A percentile compares a stretch with the other conserved stretches of the same genome.
Conservation (phyloP, 805 yeast species). For the Ogataea degrootiae region DNA sequence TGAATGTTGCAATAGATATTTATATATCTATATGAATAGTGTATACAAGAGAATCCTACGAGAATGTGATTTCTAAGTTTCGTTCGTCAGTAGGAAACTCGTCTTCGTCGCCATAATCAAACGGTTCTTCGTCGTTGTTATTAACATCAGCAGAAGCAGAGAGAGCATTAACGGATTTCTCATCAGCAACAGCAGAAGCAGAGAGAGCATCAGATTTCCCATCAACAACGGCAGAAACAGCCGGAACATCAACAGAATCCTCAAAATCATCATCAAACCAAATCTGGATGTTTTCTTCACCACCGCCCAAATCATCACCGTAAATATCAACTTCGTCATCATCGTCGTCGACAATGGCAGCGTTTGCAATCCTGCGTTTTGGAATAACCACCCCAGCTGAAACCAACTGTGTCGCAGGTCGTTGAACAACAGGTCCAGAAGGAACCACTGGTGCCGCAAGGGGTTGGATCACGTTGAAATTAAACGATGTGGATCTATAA, state of each 20-base stretch:
- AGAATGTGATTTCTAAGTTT: constrained; percentile 26
- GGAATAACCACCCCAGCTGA: background rate
- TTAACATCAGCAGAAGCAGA: constrained; percentile 3
- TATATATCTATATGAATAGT: too few species aligned
- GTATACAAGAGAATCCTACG: constrained; percentile 7
- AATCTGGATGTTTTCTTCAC: constrained; percentile 16
- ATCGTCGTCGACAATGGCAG: background rate
- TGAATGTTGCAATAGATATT: too few species aligned
- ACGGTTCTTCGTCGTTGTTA: background rate
- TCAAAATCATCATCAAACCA: constrained; percentile 21
- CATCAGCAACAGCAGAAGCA: background rate
- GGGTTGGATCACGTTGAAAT: constrained; percentile 7
- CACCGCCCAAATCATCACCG: constrained; percentile 19
- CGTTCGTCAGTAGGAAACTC: constrained; percentile 32
- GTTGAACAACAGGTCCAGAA: background rate
- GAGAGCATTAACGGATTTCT: background rate
- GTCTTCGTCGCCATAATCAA: constrained; percentile 31
- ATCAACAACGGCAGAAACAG: background rate
- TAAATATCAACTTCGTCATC: constrained; percentile 6
- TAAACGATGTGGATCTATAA: constrained; percentile 8
- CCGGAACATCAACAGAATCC: background rate
- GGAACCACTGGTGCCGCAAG: background rate
- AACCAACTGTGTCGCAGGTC: background rate
- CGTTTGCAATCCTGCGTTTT: background rate
- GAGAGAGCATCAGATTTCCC: background rate